Base-by-base conservation (phyloP, 192 early-diverging fungal genomes). In the Umbelopsis sp. region DNA sequence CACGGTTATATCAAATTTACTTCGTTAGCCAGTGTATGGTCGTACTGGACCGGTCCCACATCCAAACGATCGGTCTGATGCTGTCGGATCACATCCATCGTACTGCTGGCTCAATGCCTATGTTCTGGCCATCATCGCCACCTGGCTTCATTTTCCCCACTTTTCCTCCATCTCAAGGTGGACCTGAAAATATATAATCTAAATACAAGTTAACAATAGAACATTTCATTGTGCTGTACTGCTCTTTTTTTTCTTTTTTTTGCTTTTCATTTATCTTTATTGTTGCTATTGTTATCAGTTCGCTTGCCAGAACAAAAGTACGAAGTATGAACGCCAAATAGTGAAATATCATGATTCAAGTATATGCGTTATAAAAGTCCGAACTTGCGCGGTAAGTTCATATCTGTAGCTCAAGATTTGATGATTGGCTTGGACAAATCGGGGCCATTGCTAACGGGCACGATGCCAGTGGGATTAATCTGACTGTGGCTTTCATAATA, bases 401-500 rank as follows among this genome's bases (percentile, higher is more conserved):
- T n/a, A 25, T 23, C 11, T 23, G 0, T 37, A 35, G 18, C 33
- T 35, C n/a, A 61, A 25, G 55, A 61, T 61, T 71, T 71, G 50
- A 71, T 58, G 16, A 58, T 58, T 1, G 66, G 67, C n/a, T 33
- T 30, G 9, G 68, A 49, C 15, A 80, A 64, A 48, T 80, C 74
- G 16, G 91, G 91, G 15, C 93, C 93, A 49, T 82, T 87, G 68
- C 88, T 87, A 18, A 88, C 78, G 16, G 94, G 93, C 12, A 96
- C 91, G 46, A 99, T 76, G 50, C 87, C 85, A 27, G 80, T 87
- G 3, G 97, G 97, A 78, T 99, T 99, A 82, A 99, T 97, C 80
- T 97, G 91, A 9, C 80, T 81, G 76, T 97, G 96, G 52, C 87
- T 89, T 85, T 87, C 83, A 75, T 93, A 98, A 77, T 99, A 99